phyloP scores from a whole-genome alignment of 106 monocot genomes.

The Gastrodia elata region DNA sequence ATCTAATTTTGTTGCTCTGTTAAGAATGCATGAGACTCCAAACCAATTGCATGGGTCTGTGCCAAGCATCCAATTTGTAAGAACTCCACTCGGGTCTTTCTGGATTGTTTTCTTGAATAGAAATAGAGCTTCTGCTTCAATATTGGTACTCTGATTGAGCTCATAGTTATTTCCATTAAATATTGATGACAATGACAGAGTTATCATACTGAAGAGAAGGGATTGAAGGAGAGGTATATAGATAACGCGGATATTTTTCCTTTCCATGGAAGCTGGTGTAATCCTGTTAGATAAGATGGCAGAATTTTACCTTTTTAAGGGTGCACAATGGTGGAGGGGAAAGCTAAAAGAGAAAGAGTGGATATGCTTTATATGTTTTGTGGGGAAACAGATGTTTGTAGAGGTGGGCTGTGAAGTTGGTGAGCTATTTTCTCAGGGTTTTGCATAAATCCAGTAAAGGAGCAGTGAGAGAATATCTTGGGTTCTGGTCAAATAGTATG shows the following conservation, averaged over 20 bases:
- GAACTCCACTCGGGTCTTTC: constrained; percentile 31
- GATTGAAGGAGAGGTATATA: constrained; percentile 8
- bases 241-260: constrained; percentile 4
- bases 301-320: neutral
- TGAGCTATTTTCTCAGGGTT: neutral
- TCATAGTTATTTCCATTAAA: constrained; percentile 5
- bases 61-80: constrained; percentile 43
- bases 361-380: too few relatives aligned
- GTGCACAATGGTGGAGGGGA: neutral
- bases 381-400: constrained; percentile 5
- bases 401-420: neutral
- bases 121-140: constrained; percentile 45
- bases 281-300: neutral
- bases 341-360: neutral
- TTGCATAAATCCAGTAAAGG: neutral
- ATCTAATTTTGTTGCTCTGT: constrained; percentile 42
- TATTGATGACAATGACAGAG: constrained; percentile 9
- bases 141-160: constrained; percentile 18
- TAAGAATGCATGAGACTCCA: constrained; percentile 47
- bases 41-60: constrained; percentile 47
- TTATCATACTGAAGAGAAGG: constrained; percentile 19
- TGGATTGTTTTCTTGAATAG: constrained; percentile 45
- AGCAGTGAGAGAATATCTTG: neutral
- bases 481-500: neutral
- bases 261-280: constrained; percentile 16